phyloP scores from a whole-genome alignment of 2,329 filamentous ascomycete species.

The Phaeosphaeriaceae sp. region DNA sequence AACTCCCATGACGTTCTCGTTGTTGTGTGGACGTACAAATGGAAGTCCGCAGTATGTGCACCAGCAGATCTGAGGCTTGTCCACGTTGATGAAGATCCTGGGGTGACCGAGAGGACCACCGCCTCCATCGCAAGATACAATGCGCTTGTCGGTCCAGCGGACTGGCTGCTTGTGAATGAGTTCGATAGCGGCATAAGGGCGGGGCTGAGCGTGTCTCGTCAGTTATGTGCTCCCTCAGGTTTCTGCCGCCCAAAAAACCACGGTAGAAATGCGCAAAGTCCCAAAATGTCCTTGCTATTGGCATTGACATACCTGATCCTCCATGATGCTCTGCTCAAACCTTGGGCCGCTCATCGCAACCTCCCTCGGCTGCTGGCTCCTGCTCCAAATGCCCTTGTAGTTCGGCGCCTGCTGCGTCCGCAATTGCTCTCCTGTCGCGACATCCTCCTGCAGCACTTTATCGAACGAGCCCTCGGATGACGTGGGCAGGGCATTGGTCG shows the following conservation, averaged over 20 bases:
- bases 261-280: not conserved
- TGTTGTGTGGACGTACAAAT: slow-evolving; percentile 72
- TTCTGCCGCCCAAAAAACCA: not conserved
- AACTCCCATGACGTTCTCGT: not conserved
- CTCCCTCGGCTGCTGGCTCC: slow-evolving; percentile 80
- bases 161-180: slow-evolving; percentile 97
- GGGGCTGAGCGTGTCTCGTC: slow-evolving; percentile 66
- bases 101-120: slow-evolving; percentile 91
- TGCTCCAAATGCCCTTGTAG: slow-evolving; percentile 79
- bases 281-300: not conserved
- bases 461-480: slow-evolving; percentile 59
- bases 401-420: slow-evolving; percentile 84
- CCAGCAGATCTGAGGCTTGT: slow-evolving; percentile 90
- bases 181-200: slow-evolving; percentile 87
- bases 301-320: slow-evolving; percentile 74
- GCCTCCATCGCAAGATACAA: slow-evolving; percentile 90
- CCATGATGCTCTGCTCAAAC: slow-evolving; percentile 97
- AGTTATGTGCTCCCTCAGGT: not conserved
- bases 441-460: slow-evolving; percentile 62
- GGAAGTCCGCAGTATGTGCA: slow-evolving; percentile 95
- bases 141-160: slow-evolving; percentile 81
- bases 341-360: slow-evolving; percentile 90
- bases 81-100: slow-evolving; percentile 94
- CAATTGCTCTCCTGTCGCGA: slow-evolving; percentile 60
- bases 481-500: slow-evolving; percentile 66